Percentiles rank a stretch among this genome's conserved stretches.
These are phyloP conservation scores for Fusarium liriodendri DNA, from an alignment of 2,329 filamentous ascomycete genomes.

Conservation along the genomic window DNA sequence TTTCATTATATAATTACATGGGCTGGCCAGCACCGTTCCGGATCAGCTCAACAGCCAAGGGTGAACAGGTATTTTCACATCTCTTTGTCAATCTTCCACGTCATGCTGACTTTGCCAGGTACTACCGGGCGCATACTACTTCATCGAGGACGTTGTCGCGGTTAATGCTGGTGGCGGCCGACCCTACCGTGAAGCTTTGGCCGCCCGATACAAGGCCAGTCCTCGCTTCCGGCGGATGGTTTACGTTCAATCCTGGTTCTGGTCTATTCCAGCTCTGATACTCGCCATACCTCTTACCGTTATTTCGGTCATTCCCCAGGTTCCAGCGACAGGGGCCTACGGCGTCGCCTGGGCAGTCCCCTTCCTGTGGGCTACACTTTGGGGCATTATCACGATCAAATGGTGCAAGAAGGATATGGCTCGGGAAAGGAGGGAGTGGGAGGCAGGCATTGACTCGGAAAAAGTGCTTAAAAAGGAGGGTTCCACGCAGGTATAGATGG, in stretches of 20 bases:
- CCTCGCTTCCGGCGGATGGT: conserved; percentile 56
- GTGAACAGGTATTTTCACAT: conserved; percentile 49
- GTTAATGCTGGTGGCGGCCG: conserved; percentile 71
- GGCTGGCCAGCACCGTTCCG: conserved; percentile 66
- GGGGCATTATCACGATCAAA: conserved; percentile 49
- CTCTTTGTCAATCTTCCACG: accelerated
- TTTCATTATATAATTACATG: conserved; percentile 49
- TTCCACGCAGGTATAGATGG: conserved; percentile 15
- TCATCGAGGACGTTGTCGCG: conserved; percentile 75
- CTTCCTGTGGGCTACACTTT: conserved; percentile 51
- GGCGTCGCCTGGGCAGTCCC: conserved; percentile 55
- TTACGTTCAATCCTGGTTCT: conserved; percentile 54
- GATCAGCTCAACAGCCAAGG: conserved; percentile 72
- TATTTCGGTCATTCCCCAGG: conserved; percentile 48
- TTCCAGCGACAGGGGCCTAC: conserved; percentile 52
- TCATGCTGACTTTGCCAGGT: conserved; percentile 54
- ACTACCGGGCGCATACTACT: conserved; percentile 70
- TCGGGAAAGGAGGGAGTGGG: conserved; percentile 52
- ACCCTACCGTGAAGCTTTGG: conserved; percentile 55
- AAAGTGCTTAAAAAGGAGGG: conserved; percentile 31
- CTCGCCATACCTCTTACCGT: conserved; percentile 52
- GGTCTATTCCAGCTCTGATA: conserved; percentile 53
- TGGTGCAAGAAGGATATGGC: conserved; percentile 54
- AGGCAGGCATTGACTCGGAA: conserved; percentile 42
- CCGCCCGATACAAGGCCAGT: conserved; percentile 55